These are phyloP conservation scores for Hanseniaspora meyeri DNA, from an alignment of 805 yeast genomes.

Conservation along the genomic window DNA sequence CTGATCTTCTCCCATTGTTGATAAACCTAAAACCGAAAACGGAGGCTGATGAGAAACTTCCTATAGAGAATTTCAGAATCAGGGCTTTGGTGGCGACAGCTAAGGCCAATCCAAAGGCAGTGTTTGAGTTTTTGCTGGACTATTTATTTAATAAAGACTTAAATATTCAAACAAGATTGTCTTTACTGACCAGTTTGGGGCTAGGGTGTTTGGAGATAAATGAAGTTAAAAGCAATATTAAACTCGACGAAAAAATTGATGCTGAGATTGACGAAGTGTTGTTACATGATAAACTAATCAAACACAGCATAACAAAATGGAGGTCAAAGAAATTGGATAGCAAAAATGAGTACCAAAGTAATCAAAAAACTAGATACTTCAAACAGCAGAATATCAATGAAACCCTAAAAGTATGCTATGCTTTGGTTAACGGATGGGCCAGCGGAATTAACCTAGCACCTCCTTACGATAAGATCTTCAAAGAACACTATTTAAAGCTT, in stretches of 20 bases:
- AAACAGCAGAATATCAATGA: slow-evolving; percentile 25
- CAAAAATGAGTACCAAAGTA: background rate
- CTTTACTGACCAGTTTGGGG: slow-evolving; percentile 54
- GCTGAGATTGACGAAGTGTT: slow-evolving; percentile 6
- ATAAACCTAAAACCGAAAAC: slow-evolving; percentile 45
- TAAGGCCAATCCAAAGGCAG: background rate
- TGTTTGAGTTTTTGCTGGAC: slow-evolving; percentile 34
- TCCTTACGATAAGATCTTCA: slow-evolving; percentile 38
- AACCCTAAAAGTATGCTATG: slow-evolving; percentile 35
- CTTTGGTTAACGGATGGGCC: slow-evolving; percentile 42
- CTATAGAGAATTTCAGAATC: slow-evolving; percentile 1
- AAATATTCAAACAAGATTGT: slow-evolving; percentile 66
- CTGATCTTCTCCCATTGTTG: slow-evolving; percentile 39
- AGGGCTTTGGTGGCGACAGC: background rate
- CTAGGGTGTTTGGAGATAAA: slow-evolving; percentile 62
- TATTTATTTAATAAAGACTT: slow-evolving; percentile 45
- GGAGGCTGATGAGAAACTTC: slow-evolving; percentile 49
- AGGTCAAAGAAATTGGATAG: slow-evolving; percentile 27
- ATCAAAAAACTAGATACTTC: background rate
- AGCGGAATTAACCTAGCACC: slow-evolving; percentile 42
- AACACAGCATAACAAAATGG: slow-evolving; percentile 22
- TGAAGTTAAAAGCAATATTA: slow-evolving; percentile 31
- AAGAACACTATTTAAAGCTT: slow-evolving; percentile 40
- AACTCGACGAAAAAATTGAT: slow-evolving; percentile 28
- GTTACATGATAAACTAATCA: background rate